Evolutionary conservation across 164 flowering plant species (phyloP).

Genomic region (Paratinospora sagittata): DNA sequence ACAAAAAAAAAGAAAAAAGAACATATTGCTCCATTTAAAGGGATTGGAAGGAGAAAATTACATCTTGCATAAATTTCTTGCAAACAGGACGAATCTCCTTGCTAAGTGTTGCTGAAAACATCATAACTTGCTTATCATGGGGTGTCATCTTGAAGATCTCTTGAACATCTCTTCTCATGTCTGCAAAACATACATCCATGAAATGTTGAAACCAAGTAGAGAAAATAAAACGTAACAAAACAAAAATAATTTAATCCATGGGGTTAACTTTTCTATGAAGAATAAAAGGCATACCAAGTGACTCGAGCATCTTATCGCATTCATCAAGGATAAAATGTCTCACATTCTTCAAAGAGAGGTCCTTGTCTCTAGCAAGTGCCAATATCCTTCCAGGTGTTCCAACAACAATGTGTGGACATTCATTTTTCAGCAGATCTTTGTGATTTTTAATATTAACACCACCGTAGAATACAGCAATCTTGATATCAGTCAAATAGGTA

Average conservation of each 20-base stretch:
- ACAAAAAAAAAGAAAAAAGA: constrained; percentile 18
- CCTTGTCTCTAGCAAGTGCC: constrained; percentile 89
- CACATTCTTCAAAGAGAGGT: constrained; percentile 80
- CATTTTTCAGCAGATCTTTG: constrained; percentile 88
- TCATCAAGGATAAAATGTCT: constrained; percentile 97
- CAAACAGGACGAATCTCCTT: constrained; percentile 99
- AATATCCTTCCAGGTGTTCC: constrained; percentile 95
- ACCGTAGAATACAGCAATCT: constrained; percentile 95
- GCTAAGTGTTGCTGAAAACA: constrained; percentile 99
- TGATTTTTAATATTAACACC: constrained; percentile 83
- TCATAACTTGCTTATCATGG: constrained; percentile 99
- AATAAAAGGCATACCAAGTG: constrained; percentile 58
- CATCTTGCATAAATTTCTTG: constrained; percentile 99
- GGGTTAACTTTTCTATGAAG: neutral
- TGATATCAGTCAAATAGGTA: constrained; percentile 75
- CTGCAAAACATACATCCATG: constrained; percentile 32
- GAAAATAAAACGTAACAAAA: too few relatives aligned
- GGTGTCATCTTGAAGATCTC: constrained; percentile 99
- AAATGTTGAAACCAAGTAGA: neutral
- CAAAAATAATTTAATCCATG: too few relatives aligned
- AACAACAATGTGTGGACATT: constrained; percentile 95
- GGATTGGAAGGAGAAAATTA: constrained; percentile 73
- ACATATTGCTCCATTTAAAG: constrained; percentile 32
- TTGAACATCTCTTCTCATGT: constrained; percentile 98
- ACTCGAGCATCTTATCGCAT: constrained; percentile 98